Base-by-base conservation (phyloP, 805 yeast species). In the Candida namnaoensis region DNA sequence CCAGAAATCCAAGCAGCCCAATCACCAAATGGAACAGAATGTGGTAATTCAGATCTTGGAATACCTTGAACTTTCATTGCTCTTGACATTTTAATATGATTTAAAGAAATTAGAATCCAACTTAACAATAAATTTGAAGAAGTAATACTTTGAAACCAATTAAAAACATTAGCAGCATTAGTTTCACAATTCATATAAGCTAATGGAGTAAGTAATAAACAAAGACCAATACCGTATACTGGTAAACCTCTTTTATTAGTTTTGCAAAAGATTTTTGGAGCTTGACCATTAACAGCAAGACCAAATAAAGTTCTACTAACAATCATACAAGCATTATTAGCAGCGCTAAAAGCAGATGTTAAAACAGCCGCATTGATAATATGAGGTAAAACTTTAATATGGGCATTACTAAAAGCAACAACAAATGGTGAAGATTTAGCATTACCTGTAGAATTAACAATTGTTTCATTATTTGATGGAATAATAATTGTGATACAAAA, bases 391-490 rank as follows among this genome's bases (percentile, higher is more conserved):
- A 54, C 69, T 32, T 48, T 51, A 32, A 66, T 64, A 38, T 53
- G 48, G 4, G 82, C 82, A 48, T 69, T 72, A 56, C 74, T 71
- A 46, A 66, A 61, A 9, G 68, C 69, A 45, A 67, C 53, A 13
- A 67, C 71, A 42, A 65, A 67, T 12, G 71, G 70, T 10, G 71
- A 66, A 10, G 66, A 61, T 25, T 48, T 44, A 5, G 57, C 58
- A 38, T 52, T 50, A 61, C 50, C 67, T 54, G 42, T 54, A 47
- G 39, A 56, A 55, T 42, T 60, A 40, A 40, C 61, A 50, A 46
- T 62, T 44, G 12, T 24, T 34, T 46, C 36, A 42, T 65, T 60
- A 38, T 60, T 53, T 28, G 57, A 54, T 12, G 68, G 50, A 34
- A 64, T 59, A 45, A 65, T 57, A 47, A 65, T 47, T 12, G 65